Evolutionary conservation across 176 grass and related monocot genomes (phyloP).

Genomic region (Echinochloa phyllopogon): DNA sequence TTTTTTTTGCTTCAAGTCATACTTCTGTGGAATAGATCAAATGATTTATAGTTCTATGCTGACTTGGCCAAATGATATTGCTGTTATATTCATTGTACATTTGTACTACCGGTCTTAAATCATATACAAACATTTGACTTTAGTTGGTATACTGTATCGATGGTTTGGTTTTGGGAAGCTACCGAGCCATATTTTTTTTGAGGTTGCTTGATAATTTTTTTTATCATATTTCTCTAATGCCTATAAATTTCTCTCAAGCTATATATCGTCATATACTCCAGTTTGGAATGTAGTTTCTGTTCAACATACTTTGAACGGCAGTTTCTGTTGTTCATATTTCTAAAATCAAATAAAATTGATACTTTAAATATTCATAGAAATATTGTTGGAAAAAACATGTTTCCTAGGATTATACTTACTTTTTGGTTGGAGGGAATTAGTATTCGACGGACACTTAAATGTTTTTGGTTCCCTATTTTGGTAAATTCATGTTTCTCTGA

Average conservation of each 20-base stretch:
- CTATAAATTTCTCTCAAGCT: constrained; percentile 36
- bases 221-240: neutral
- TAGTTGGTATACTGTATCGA: neutral
- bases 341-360: neutral
- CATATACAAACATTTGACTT: constrained; percentile 25
- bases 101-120: neutral
- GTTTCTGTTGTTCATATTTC: neutral
- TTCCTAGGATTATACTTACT: neutral
- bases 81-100: neutral
- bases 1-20: constrained; percentile 28
- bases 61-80: constrained; percentile 17
- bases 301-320: neutral
- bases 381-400: neutral
- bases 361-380: neutral
- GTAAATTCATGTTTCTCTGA: constrained; percentile 3
- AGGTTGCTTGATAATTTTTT: neutral
- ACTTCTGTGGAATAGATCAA: constrained; percentile 4
- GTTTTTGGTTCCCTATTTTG: constrained; percentile 36
- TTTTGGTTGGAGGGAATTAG: neutral
- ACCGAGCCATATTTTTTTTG: neutral
- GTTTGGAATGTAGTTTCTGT: no score
- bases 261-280: neutral
- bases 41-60: constrained; percentile 12
- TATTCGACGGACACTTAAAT: constrained; percentile 19
- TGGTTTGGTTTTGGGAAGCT: constrained; percentile 15